Evolutionary conservation across 2,329 filamentous ascomycete genomes (phyloP), one percentile per base, ranked within the genome.

Genomic region (Elsinoe arachidis): DNA sequence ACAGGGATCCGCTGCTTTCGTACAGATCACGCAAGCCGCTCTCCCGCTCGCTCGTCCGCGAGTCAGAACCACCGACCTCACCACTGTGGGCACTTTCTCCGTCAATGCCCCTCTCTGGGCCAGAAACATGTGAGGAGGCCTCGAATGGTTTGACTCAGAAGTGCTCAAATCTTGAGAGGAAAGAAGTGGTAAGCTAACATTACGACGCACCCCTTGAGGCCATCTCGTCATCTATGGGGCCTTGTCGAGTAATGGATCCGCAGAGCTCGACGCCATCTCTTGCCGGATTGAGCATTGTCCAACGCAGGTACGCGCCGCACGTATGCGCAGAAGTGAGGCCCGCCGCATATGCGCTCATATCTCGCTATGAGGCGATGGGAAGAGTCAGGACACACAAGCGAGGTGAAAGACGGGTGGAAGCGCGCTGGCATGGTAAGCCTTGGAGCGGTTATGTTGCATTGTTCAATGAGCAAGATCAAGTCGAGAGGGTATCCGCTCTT

Each of bases 301-400:
- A 21, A 53, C 49, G 49, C 49, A 53, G 49, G 49, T 53, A 53
- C 49, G 34, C 49, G 35, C 33, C 49, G 35, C 49, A 21, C 30
- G 15, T 14, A 53, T 53, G 33, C 49, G 49, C 17, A 37, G 49
- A 10, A 38, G n/a, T 35, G 34, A 53, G 34, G 49, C 49, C 38
- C 33, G 33, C 49, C 49, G 34, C 19, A 9, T 14, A 35, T 37
- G 49, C 49, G 33, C 35, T 39, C 19, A 46, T 30, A 46, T 23
- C 10, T 19, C 21, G 6, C 10, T 14, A 2, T 11, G 33, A 17
- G 2, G 14, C 7, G 14, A 9, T 51, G 15, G 5, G 12, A 53
- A 53, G 35, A 53, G 49, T 12, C 15, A 34, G 49, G 21, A 12
- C n/a, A 53, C 17, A 53, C 35, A 39, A 53, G 49, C 34, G 49